These are phyloP conservation scores for Xylariaceae sp. DNA, from an alignment of 2,329 filamentous ascomycete genomes.

Conservation along the genomic window DNA sequence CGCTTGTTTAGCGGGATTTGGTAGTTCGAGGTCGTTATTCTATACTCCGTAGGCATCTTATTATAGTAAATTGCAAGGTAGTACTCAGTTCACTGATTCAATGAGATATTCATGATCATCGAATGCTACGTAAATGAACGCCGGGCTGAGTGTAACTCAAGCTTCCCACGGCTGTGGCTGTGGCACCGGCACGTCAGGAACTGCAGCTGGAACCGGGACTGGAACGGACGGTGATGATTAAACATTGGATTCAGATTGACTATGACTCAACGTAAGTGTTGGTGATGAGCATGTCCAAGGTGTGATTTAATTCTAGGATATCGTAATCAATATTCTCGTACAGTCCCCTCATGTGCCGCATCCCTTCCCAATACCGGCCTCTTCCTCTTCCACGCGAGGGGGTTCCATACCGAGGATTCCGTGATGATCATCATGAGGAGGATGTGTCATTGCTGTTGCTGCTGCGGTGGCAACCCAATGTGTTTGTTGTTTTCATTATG, in stretches of 20 bases:
- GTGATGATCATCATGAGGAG: slow-evolving; percentile 10
- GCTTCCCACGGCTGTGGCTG: neutral
- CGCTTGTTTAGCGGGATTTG: no score
- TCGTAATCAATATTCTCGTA: slow-evolving; percentile 10
- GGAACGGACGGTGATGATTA: neutral
- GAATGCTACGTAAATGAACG: no score
- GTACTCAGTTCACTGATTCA: no score
- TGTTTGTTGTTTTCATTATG: slow-evolving; percentile 17
- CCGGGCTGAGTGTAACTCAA: neutral
- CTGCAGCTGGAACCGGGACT: neutral
- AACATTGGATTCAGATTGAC: slow-evolving; percentile 4
- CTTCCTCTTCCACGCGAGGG: slow-evolving; percentile 3
- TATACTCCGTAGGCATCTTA: no score
- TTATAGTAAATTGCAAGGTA: no score
- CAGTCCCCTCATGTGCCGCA: slow-evolving; percentile 4
- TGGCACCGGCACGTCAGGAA: neutral
- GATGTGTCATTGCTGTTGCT: slow-evolving; percentile 9
- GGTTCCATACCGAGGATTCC: slow-evolving; percentile 5
- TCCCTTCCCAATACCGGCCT: slow-evolving; percentile 2
- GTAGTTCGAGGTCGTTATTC: no score
- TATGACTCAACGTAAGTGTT: slow-evolving; percentile 5
- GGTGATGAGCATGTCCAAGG: slow-evolving; percentile 14
- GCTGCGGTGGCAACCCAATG: slow-evolving; percentile 13
- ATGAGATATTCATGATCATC: no score
- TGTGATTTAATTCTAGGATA: slow-evolving; percentile 5